Evolutionary conservation across 495 filamentous ascomycete species (phyloP).

Genomic region (Aspergillus ostianus): DNA sequence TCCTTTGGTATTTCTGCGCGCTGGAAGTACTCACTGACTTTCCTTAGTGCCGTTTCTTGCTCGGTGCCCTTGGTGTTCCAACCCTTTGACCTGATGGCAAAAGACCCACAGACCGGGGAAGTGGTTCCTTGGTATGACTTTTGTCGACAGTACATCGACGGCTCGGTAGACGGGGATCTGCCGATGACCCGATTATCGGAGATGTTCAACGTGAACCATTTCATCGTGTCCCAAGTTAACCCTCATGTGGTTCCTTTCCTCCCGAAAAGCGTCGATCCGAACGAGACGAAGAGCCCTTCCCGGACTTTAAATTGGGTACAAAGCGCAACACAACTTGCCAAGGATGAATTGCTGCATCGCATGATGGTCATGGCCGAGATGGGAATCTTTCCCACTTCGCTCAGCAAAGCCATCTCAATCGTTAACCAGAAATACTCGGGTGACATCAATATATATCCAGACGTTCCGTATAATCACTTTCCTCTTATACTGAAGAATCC

Average conservation of each 20-base stretch:
- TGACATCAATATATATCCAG: slow-evolving; percentile 92
- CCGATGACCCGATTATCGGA: slow-evolving; percentile 89
- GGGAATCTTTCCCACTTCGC: slow-evolving; percentile 74
- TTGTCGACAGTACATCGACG: slow-evolving; percentile 84
- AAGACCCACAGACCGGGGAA: slow-evolving; percentile 77
- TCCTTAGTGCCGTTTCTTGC: slow-evolving; percentile 74
- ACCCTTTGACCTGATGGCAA: slow-evolving; percentile 72
- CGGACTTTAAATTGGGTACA: slow-evolving; percentile 59
- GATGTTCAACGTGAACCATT: slow-evolving; percentile 98
- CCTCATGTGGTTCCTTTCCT: slow-evolving; percentile 92
- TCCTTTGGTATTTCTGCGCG: not conserved
- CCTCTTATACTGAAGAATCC: slow-evolving; percentile 80
- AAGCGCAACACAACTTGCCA: slow-evolving; percentile 70
- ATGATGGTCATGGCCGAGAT: slow-evolving; percentile 80
- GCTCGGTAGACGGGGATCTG: slow-evolving; percentile 90
- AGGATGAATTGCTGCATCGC: slow-evolving; percentile 76
- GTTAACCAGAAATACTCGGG: slow-evolving; percentile 88
- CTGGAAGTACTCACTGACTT: slow-evolving; percentile 21
- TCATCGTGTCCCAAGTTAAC: slow-evolving; percentile 95
- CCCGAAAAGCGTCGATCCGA: slow-evolving; percentile 62
- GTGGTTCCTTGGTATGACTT: slow-evolving; percentile 80
- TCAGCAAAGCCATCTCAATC: slow-evolving; percentile 77
- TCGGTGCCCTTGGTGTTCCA: slow-evolving; percentile 88
- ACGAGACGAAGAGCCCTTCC: slow-evolving; percentile 35
- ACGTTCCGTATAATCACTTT: slow-evolving; percentile 71